Conservation (phyloP, 345 rosid genomes). For the Chamaenerion angustifolium region DNA sequence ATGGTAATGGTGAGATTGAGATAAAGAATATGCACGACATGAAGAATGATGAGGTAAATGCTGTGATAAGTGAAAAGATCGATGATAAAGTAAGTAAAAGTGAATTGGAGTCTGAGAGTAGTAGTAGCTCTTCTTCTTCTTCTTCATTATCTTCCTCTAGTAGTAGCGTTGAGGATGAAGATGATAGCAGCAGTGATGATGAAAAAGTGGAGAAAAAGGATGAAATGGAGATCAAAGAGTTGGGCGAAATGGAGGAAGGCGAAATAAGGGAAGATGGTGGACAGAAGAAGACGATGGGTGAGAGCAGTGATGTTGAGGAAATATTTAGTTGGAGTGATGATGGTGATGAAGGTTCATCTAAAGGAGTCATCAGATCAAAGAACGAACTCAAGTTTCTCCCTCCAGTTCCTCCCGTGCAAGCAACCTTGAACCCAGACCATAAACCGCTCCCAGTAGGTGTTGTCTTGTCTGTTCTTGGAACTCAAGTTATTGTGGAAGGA, state of each 20-base stretch:
- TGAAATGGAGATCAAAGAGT: background rate
- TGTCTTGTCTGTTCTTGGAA: slow-evolving; percentile 61
- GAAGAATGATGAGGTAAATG: slow-evolving; percentile 8
- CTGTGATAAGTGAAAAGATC: slow-evolving; percentile 14
- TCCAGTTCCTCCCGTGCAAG: slow-evolving; percentile 60
- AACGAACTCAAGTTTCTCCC: slow-evolving; percentile 74
- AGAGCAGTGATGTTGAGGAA: slow-evolving; percentile 24
- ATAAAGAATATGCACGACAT: slow-evolving; percentile 15
- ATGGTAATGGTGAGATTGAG: slow-evolving; percentile 12
- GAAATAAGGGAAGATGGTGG: slow-evolving; percentile 11
- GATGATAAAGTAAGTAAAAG: slow-evolving; percentile 8
- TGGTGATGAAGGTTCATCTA: slow-evolving; percentile 31
- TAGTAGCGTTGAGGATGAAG: slow-evolving; percentile 11
- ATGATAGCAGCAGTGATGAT: background rate
- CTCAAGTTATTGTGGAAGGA: slow-evolving; percentile 85
- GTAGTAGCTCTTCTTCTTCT: slow-evolving; percentile 27
- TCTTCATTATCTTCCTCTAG: slow-evolving; percentile 22
- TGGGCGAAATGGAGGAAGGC: slow-evolving; percentile 15
- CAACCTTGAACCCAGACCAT: slow-evolving; percentile 51
- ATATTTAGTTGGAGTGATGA: slow-evolving; percentile 39
- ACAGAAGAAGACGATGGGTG: slow-evolving; percentile 12
- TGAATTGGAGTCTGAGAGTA: slow-evolving; percentile 25
- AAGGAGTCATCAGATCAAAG: slow-evolving; percentile 64
- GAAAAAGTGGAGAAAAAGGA: background rate
- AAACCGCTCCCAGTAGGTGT: slow-evolving; percentile 63